Base-by-base conservation (phyloP, 176 grass and related monocot genomes). In the Phoenix dactylifera region DNA sequence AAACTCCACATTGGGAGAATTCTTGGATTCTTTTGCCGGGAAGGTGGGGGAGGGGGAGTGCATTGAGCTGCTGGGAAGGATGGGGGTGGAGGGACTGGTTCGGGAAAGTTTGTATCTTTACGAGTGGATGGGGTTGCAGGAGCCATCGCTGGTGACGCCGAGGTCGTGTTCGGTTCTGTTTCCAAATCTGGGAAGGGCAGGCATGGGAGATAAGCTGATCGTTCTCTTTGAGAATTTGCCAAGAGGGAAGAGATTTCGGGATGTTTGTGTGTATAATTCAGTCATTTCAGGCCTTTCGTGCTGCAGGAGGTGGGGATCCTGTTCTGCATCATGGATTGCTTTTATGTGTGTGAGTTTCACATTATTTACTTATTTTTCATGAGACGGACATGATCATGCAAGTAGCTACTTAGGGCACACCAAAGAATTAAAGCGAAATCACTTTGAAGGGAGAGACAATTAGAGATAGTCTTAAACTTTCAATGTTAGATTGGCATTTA, bases 101-200 rank as follows among this genome's bases (percentile, higher is more conserved):
- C 55, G 49, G 52, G 62, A 57, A 26, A 76, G 72, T 24, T 22
- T 82, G 55, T 50, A 72, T 22, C 58, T 82, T 26, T 55, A 76
- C 6, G 55, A 82, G 25, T 82, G 79, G 79, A 82, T 82, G 79
- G 12, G 39, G 49, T 16, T 60, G 63, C 72, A 77, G 50, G 79
- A 82, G 10, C 79, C 73, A 16, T 62, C 69, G 19, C 51, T 77
- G 19, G 55, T 77, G 18, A 76, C 73, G 24, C 67, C 73, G 5
- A 66, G 55, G 50, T 48, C 32, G 6, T 72, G 26, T 26, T 70
- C 67, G 3, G 29, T 82, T 25, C 5, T 76, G 28, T 77, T 82
- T 18, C 55, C 67, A 3, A 24, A 59, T 28, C 26, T 82, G 44
- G 67, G 79, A 19, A 74, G 29, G 62, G 61, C 50, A 4, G 10